These are phyloP conservation scores for Melampsora americana DNA, from an alignment of 1,284 basidiomycete species.

Conservation along the genomic window DNA sequence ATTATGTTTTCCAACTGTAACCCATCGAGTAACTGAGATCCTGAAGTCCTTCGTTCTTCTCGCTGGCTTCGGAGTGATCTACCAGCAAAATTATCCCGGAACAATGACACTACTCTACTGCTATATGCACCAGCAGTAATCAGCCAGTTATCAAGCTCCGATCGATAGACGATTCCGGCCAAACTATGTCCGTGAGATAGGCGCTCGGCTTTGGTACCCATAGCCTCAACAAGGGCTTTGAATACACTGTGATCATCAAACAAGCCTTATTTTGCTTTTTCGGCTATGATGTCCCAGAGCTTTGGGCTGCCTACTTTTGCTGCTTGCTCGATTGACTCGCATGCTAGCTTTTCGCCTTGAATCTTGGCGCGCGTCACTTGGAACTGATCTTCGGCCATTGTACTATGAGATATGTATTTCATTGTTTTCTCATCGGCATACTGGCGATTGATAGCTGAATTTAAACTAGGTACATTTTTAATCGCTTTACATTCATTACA, in stretches of 20 bases:
- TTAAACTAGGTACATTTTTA: neutral
- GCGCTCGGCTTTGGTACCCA: neutral
- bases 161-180: neutral
- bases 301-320: neutral
- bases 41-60: neutral
- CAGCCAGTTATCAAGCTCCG: constrained; percentile 2
- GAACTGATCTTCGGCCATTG: neutral
- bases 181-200: neutral
- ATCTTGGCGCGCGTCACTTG: neutral
- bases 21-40: constrained; percentile 1
- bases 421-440: neutral
- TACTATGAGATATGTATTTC: neutral
- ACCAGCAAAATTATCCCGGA: constrained; percentile 1
- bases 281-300: constrained; percentile 3
- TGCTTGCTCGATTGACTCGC: neutral
- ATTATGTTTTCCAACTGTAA: neutral
- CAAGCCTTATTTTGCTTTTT: neutral
- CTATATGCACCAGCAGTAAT: constrained; percentile 6
- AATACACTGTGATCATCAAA: constrained; percentile 4
- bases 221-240: constrained; percentile 7
- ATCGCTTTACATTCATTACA: neutral
- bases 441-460: neutral
- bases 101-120: neutral
- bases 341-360: neutral
- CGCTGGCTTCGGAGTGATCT: constrained; percentile 1